Percentiles rank a stretch among this genome's conserved stretches.
Conservation (phyloP, 192 early-diverging fungal species). For the Podila verticillata region DNA sequence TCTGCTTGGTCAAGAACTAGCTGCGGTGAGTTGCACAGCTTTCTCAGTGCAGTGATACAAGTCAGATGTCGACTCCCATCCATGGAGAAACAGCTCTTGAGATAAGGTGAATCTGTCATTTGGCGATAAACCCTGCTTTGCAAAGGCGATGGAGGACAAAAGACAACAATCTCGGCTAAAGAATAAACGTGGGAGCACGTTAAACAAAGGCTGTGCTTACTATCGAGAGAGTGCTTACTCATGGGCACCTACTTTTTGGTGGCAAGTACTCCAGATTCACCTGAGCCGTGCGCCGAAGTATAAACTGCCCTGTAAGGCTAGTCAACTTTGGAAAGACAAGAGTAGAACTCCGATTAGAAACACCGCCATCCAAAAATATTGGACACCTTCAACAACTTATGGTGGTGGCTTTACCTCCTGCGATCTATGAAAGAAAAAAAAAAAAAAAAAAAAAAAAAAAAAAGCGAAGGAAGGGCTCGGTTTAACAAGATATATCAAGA, state of each 20-base stretch:
- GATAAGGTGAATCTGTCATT: slow-evolving; percentile 28
- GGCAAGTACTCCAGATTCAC: slow-evolving; percentile 65
- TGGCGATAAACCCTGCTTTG: slow-evolving; percentile 54
- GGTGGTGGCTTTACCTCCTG: neutral
- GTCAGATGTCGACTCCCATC: slow-evolving; percentile 52
- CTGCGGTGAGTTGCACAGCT: slow-evolving; percentile 53
- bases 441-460: no score
- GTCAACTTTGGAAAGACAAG: slow-evolving; percentile 29
- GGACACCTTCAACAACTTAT: no score
- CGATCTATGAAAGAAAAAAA: neutral
- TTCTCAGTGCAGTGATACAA: slow-evolving; percentile 56
- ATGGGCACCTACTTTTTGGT: slow-evolving; percentile 52
- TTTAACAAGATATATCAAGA: no score
- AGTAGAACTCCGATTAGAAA: neutral
- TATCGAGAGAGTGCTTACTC: neutral
- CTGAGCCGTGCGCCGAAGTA: slow-evolving; percentile 67
- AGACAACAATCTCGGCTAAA: slow-evolving; percentile 62
- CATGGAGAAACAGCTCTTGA: slow-evolving; percentile 37
- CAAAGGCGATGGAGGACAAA: slow-evolving; percentile 56
- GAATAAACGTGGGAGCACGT: neutral
- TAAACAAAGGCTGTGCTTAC: neutral
- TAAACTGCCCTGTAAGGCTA: slow-evolving; percentile 59
- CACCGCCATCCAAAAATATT: neutral
- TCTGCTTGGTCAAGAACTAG: slow-evolving; percentile 30
- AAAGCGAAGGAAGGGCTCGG: no score